Conservation (phyloP, 768 basidiomycete species). For the Trametes coccinea region DNA sequence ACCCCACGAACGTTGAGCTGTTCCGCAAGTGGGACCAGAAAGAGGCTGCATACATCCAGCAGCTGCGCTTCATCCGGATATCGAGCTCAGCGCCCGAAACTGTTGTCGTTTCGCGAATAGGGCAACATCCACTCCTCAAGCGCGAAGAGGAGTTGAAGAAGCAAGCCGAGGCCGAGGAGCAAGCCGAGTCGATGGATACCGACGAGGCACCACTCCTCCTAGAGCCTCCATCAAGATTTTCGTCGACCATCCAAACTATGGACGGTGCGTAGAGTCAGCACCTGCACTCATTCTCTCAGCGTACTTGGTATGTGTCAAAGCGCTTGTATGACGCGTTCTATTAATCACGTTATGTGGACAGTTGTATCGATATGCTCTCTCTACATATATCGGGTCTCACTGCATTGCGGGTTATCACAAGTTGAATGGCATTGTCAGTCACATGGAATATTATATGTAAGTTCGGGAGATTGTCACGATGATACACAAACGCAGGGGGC, state of each 20-base stretch:
- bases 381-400: background rate
- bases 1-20: slow-evolving; percentile 64
- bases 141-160: slow-evolving; percentile 8
- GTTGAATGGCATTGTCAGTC: background rate
- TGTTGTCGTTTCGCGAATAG: slow-evolving; percentile 56
- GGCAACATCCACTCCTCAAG: slow-evolving; percentile 50
- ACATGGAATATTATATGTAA: background rate
- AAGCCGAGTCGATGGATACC: slow-evolving; percentile 29
- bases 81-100: slow-evolving; percentile 52
- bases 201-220: slow-evolving; percentile 30
- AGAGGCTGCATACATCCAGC: slow-evolving; percentile 67
- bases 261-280: slow-evolving; percentile 29
- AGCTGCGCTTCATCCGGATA: slow-evolving; percentile 77
- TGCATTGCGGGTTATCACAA: background rate
- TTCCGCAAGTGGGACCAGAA: slow-evolving; percentile 81
- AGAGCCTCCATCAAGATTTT: slow-evolving; percentile 36
- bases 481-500: too few species aligned
- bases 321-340: background rate
- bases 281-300: background rate
- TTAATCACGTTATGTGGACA: background rate
- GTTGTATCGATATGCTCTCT: slow-evolving; percentile 4
- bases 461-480: too few species aligned
- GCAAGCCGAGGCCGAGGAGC: background rate
- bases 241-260: slow-evolving; percentile 41
- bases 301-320: background rate